Base-by-base conservation (phyloP, 1,139 yeast genomes). In the Ogataea hybrid region DNA sequence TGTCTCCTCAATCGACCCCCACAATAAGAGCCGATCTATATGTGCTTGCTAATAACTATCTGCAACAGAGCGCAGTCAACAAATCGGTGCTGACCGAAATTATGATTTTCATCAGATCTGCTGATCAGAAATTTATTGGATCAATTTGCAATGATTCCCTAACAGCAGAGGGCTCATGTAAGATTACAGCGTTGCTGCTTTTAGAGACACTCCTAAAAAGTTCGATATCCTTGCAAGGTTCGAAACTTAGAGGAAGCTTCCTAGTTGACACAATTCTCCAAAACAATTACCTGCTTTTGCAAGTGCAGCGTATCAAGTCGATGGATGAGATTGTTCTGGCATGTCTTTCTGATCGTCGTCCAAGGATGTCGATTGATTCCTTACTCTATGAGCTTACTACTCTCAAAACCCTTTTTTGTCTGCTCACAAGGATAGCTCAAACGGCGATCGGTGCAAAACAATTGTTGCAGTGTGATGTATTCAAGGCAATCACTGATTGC, bases 1-100 rank as follows among this genome's bases (percentile, higher is more conserved):
- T 79, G 43, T 75, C 86, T 34, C 79, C 95, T 2, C 70, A 77
- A 37, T 74, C 94, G 0, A 78, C 90, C 0, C 71, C 87, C 5
- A 66, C 71, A 2, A 68, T 89, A 37, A 75, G 97, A 41, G 77
- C 94, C 0, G 94, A 89, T 56, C 70, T 90, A 37, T 90, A 90
- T 59, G 77, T 85, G 10, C 67, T 90, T 49, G 75, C 82, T 33
- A 84, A 79, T 59, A 81, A 77, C 53, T 85, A 81, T 51, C 63
- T 89, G 41, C 71, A 72, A n/a, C 73, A 76, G 54, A 67, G 75
- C 1, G 59, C 73, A 41, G 62, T 61, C 4, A 71, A 73, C 41
- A 61, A 66, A 25, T 64, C 59, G 2, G 59, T 73, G 25, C 61
- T 77, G 5, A 64, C 67, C 10, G 80, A 77, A 41, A 63, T 81